Base-by-base conservation (phyloP, 257 asterid genomes). In the Plantago major region DNA sequence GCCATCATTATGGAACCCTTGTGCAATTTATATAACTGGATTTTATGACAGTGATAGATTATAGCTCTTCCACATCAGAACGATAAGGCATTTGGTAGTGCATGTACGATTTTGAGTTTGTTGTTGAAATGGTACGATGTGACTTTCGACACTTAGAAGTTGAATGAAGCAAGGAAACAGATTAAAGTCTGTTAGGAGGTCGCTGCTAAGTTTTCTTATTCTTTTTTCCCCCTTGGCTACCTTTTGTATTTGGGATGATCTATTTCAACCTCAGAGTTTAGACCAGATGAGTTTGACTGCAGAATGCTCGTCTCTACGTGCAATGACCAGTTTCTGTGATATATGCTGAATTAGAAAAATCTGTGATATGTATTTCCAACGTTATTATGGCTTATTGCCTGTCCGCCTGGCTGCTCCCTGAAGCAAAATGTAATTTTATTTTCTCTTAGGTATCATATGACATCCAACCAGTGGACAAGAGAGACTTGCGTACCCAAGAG, bases 401-500 rank as follows among this genome's bases (percentile, higher is more conserved):
- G 56, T 5, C 56, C 2, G 56, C 37, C 22, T 14, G 37, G 37
- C 5, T 30, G 5, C 37, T 30, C 37, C 37, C 5, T 30, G 3
- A 30, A 30, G 37, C 37, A 5, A 30, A 30, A 3, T 2, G 4
- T 30, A 2, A 30, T 44, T 48, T 11, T 48, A 18, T 13, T 44
- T 18, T 30, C 8, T 17, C 58, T 38, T 75, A 92, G 98, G 78
- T 92, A 89, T 51, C 73, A 77, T 64, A 72, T 76, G 80, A 37
- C 46, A 42, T 76, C 73, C 30, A 92, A 92, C 60, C 73, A 79
- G 19, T 92, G 98, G 98, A 61, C 54, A 46, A 82, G 71, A 69
- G 98, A 79, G 74, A 81, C 93, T 16, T 78, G 74, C 54, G 67
- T 89, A 46, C 97, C 98, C 0, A 88, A 74, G 65, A 88, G 75